Evolutionary conservation across 768 basidiomycete genomes (phyloP), one percentile per base, ranked within the genome.

Genomic region (Pleurotus platypus): DNA sequence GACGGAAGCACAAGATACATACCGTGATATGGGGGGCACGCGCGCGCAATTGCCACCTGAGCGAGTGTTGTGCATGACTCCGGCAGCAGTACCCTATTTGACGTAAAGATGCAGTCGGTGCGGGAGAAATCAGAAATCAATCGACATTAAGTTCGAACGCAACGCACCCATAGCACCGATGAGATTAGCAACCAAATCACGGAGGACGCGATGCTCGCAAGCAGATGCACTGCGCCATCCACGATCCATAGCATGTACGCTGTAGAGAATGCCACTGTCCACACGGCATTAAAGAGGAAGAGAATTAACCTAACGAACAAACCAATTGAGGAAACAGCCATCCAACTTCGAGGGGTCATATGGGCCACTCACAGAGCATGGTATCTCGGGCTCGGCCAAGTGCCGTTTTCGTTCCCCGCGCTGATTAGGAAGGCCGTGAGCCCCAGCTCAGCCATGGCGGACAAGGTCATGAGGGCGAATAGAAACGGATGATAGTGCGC

Each of bases 121-220:
- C 20, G 46, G 46, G 11, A 51, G 48, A 27, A 18, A 48, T 49
- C 40, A 49, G 55, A 48, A 38, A 24, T 12, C n/a, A 22, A 56
- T 12, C 30, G 18, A 8, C 18, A 5, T 22, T 47, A 16, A 22
- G 58, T 39, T 46, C 16, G 7, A 16, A 45, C 35, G 22, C 26
- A 70, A 54, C 81, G 58, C 60, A 85, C 90, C 90, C 90, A 92
- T 63, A 91, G 66, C 5, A 79, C 67, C 5, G 80, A 73, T 2
- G 89, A 89, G 38, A 85, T 65, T 24, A 83, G 67, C 27, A 92
- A 73, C 90, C 90, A 92, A 55, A 86, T 67, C 16, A 90, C 79
- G 15, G 90, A 92, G 61, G 87, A 88, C 20, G 90, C 87, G 43
- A 92, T 75, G 66, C 82, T 86, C n/a, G 89, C 89, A 18, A 92